Conservation (phyloP, 306 rosid genomes). For the Crataegus laevigata region DNA sequence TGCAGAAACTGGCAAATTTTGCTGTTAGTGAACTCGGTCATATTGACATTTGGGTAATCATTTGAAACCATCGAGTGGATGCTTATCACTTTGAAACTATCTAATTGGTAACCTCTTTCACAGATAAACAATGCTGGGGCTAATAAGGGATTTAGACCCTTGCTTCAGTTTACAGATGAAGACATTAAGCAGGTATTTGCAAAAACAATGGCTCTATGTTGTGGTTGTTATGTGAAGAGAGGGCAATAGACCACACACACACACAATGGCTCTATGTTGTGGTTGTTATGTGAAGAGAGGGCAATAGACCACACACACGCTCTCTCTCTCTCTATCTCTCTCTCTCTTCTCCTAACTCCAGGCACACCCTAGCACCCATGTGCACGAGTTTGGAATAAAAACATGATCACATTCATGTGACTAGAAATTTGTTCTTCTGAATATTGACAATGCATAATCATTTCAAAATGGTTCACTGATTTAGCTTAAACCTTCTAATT, state of each 20-base stretch:
- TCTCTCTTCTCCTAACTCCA: too few relatives aligned
- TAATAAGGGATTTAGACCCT: constrained; percentile 89
- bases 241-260: not conserved
- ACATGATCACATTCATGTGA: too few relatives aligned
- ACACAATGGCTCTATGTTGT: not conserved
- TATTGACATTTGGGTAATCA: constrained; percentile 84
- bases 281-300: not conserved
- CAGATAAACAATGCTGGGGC: constrained; percentile 94
- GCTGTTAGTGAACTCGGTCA: constrained; percentile 60
- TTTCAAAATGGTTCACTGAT: not conserved
- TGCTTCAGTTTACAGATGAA: constrained; percentile 84
- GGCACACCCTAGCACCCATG: too few relatives aligned
- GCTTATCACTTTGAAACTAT: not conserved
- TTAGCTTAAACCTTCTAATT: not conserved
- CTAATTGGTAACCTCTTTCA: constrained; percentile 6
- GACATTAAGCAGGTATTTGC: constrained; percentile 74
- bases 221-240: not conserved
- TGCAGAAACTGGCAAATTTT: constrained; percentile 60
- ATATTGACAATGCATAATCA: not conserved
- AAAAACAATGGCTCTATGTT: not conserved
- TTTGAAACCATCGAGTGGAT: not conserved
- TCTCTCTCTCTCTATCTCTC: too few relatives aligned
- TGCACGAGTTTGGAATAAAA: too few relatives aligned
- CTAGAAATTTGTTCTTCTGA: not conserved
- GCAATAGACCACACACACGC: not conserved